These are phyloP conservation scores for Amanita fuliginea DNA, from an alignment of 768 basidiomycete species.

Conservation along the genomic window DNA sequence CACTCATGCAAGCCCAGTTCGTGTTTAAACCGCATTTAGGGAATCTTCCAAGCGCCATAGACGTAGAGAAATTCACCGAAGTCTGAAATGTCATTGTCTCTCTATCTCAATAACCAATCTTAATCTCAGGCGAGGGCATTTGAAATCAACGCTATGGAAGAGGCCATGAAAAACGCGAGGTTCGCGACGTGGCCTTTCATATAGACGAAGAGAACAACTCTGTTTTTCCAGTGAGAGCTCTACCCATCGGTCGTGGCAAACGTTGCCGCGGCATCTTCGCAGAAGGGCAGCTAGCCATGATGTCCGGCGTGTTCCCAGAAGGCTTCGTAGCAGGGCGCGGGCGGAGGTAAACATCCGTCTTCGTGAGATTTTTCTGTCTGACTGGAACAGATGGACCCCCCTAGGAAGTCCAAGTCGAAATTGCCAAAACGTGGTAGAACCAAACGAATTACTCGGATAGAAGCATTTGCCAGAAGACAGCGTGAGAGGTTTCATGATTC, in stretches of 20 bases:
- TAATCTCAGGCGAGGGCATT: slow-evolving; percentile 64
- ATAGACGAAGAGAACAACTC: background rate
- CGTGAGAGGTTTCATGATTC: slow-evolving; percentile 30
- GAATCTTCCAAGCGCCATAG: slow-evolving; percentile 61
- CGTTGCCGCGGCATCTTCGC: slow-evolving; percentile 83
- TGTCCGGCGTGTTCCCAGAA: slow-evolving; percentile 79
- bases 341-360: slow-evolving; percentile 49
- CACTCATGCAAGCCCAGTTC: background rate
- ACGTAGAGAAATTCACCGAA: slow-evolving; percentile 85
- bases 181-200: slow-evolving; percentile 14
- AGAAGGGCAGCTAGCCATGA: slow-evolving; percentile 93
- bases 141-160: slow-evolving; percentile 87
- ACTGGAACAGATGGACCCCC: slow-evolving; percentile 33
- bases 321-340: slow-evolving; percentile 70
- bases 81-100: slow-evolving; percentile 25
- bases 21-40: slow-evolving; percentile 22
- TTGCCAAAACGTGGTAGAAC: slow-evolving; percentile 56
- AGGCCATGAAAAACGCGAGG: slow-evolving; percentile 76
- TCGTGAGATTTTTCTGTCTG: background rate
- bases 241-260: slow-evolving; percentile 84
- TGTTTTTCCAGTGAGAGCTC: slow-evolving; percentile 40
- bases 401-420: slow-evolving; percentile 29
- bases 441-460: slow-evolving; percentile 46
- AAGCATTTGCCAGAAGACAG: slow-evolving; percentile 61
- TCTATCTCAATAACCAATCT: slow-evolving; percentile 1